Base-by-base conservation (phyloP, 2,329 filamentous ascomycete genomes). In the Phyllosticta capitalensis region DNA sequence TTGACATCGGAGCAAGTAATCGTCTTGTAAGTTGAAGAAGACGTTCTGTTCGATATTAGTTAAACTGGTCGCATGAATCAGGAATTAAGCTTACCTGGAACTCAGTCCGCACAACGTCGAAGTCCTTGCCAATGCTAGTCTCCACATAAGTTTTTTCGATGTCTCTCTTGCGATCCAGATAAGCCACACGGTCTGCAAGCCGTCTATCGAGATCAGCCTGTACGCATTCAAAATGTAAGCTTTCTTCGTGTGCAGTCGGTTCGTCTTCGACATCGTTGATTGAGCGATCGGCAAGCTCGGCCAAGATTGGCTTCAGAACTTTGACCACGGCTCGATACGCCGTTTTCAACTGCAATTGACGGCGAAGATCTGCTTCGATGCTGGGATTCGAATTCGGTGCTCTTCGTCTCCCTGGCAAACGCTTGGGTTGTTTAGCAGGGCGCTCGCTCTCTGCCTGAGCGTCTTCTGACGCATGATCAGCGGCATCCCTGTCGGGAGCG, bases 281-380 rank as follows among this genome's bases (percentile, higher is more conserved):
- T 56, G 76, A 80, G 33, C 83, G 79, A 57, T 83, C 81, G 19
- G 84, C 84, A 20, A 90, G 76, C 67, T 88, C 85, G 61, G 84
- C 83, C 14, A 88, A 75, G 9, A 84, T 79, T 17, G 82, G 81
- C 70, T 87, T 88, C 65, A 88, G 72, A 28, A 81, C 78, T 65
- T 82, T 80, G 61, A 83, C 79, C 56, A 89, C 80, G 61, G 80
- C 76, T n/a, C 83, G 79, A 71, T 83, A 89, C 22, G 78, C 78
- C 59, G 83, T 82, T 70, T 86, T 86, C 65, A 89, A 76, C 65
- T 87, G 81, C 64, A 86, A 79, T 68, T 86, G 83, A 58, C 87
- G 83, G 56, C 77, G 73, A 64, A 80, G 68, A 59, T 76, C 72
- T 17, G 74, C 71, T 66, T 80, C 78, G 54, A 80, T 69, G 57